Evolutionary conservation across 345 rosid genomes (phyloP).

Genomic region (Ceriops tagal): DNA sequence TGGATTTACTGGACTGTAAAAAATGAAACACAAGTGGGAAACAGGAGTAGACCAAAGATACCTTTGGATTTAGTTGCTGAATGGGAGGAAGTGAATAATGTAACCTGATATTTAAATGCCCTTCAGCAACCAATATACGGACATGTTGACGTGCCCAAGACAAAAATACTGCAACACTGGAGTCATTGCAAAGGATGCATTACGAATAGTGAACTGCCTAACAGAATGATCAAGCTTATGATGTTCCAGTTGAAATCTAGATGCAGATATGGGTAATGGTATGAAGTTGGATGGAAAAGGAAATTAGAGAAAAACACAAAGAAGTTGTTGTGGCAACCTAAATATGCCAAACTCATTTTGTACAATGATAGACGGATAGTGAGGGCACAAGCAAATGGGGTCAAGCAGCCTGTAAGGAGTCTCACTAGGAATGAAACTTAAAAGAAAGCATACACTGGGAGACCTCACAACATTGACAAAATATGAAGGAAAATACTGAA

Average conservation of each 20-base stretch:
- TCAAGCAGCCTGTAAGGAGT: not conserved
- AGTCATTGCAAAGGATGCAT: not conserved
- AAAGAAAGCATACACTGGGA: not conserved
- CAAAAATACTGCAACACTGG: slow-evolving; percentile 82
- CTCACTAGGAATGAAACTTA: not conserved
- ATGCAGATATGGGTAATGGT: not conserved
- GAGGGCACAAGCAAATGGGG: not conserved
- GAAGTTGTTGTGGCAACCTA: not conserved
- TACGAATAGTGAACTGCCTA: not conserved
- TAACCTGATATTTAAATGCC: slow-evolving; percentile 41
- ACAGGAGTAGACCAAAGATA: not conserved
- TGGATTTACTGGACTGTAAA: slow-evolving; percentile 49
- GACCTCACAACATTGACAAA: not conserved
- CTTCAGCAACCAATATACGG: slow-evolving; percentile 19
- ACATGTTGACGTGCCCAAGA: slow-evolving; percentile 69
- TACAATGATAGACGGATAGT: not conserved
- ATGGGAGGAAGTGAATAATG: not conserved
- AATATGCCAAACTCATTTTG: not conserved
- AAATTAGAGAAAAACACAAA: not conserved
- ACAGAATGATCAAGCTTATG: not conserved
- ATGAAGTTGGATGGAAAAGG: no score
- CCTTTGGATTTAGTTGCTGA: no score
- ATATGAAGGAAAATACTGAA: not conserved
- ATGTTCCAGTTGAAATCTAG: not conserved
- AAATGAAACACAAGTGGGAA: not conserved